phyloP scores from a whole-genome alignment of 176 grass and related monocot species.

The Eragrostis curvula region DNA sequence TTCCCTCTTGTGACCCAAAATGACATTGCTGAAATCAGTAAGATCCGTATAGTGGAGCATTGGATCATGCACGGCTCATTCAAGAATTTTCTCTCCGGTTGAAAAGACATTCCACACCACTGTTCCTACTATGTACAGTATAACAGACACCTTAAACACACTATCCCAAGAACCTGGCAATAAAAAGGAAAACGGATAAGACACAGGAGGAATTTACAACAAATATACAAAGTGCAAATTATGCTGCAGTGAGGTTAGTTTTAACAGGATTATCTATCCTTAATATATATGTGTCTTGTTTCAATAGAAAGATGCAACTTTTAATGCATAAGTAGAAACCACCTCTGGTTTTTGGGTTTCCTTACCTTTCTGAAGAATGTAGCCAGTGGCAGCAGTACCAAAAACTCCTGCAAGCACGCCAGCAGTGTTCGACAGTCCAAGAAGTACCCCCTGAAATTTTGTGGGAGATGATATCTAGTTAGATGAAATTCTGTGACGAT shows the following conservation, averaged over 20 bases:
- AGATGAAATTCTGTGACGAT: conserved; percentile 17
- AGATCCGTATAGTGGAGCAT: conserved; percentile 13
- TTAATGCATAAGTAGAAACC: background rate
- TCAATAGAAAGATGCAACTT: background rate
- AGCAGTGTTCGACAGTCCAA: conserved; percentile 92
- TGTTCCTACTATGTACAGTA: conserved; percentile 80
- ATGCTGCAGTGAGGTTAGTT: background rate
- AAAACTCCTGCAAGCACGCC: conserved; percentile 96
- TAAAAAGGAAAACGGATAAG: conserved; percentile 2
- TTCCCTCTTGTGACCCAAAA: conserved; percentile 19
- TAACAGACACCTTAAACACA: conserved; percentile 88
- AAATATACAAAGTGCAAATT: background rate
- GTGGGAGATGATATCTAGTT: background rate
- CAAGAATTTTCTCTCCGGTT: conserved; percentile 84
- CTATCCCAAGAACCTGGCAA: conserved; percentile 90
- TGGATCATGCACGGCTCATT: conserved; percentile 45
- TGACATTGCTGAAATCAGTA: conserved; percentile 38
- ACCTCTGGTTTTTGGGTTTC: background rate
- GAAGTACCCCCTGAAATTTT: conserved; percentile 73
- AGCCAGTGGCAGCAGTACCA: conserved; percentile 89
- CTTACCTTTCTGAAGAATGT: conserved; percentile 85
- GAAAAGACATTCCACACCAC: conserved; percentile 94
- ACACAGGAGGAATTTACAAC: conserved; percentile 8
- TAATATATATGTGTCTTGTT: background rate
- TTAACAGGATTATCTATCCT: background rate